Base-by-base conservation (phyloP, 345 rosid genomes). In the Ceriops zippeliana region DNA sequence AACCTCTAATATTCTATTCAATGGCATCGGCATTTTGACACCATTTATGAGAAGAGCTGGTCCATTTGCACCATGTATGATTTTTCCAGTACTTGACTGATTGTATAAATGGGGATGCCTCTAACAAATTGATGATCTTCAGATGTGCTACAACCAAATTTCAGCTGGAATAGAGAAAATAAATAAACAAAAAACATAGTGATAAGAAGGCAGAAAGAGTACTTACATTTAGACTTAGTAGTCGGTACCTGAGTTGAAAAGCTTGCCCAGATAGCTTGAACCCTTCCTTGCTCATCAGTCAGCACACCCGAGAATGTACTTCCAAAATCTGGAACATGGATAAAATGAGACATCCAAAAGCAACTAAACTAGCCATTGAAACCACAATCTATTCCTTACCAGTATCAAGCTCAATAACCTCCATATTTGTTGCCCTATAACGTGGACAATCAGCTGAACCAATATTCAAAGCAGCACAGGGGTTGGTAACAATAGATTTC, bases 341-440 rank as follows among this genome's bases (percentile, higher is more conserved):
- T 37, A 38, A 47, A 35, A 42, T 31, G 17, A 19, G 56, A 28
- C 28, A 32, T 22, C 7, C 28, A 70, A 60, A 26, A 21, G 28
- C 37, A 76, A 60, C 13, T 9, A 26, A 2, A 56, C 30, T 26
- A 64, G 37, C 11, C 47, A 13, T 56, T 52, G 21, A 42, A 32
- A 24, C 24, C 20, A 27, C 24, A 31, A 63, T 35, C 31, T 8
- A 54, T 52, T 70, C 52, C 78, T 62, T 69, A 87, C 98, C 97
- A n/a, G 97, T 87, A 83, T 90, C 97, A 68, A 93, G 86, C 79
- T 93, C 98, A 73, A 93, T 85, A 38, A 89, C 93, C 84, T 93
- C 97, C 92, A 89, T 93, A 82, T 93, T 93, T 63, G 90, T 89
- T 69, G 98, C 98, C 81, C 97, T 85, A 72, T 93, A 93, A 59